phyloP scores from a whole-genome alignment of 108 stramenopile species.

The Skeletonema marinoi region DNA sequence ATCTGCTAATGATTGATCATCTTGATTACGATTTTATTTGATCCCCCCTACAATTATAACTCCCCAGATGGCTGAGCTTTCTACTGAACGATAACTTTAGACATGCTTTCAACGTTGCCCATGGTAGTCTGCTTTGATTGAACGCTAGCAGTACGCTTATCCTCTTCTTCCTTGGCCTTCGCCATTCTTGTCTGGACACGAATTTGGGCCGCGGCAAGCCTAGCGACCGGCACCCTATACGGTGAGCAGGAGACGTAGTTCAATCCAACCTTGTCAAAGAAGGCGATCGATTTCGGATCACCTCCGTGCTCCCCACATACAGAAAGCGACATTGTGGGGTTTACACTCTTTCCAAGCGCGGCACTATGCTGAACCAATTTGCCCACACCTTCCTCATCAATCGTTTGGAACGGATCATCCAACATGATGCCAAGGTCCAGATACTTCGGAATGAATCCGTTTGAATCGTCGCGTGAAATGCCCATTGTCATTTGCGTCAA shows the following conservation, averaged over 20 bases:
- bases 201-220: constrained; percentile 76
- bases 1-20: neutral
- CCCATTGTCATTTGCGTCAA: constrained; percentile 90
- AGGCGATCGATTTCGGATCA: constrained; percentile 74
- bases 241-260: constrained; percentile 90
- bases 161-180: constrained; percentile 8
- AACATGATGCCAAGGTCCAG: constrained; percentile 76
- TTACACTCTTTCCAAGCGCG: constrained; percentile 54
- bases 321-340: constrained; percentile 66
- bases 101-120: neutral
- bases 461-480: constrained; percentile 87
- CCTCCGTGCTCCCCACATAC: constrained; percentile 92
- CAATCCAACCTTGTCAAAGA: constrained; percentile 76
- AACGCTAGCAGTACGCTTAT: neutral
- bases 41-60: neutral
- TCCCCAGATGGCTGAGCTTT: neutral
- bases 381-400: constrained; percentile 86
- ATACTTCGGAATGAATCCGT: constrained; percentile 82
- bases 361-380: constrained; percentile 65
- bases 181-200: constrained; percentile 47
- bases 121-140: neutral
- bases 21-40: neutral
- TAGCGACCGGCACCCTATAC: constrained; percentile 86
- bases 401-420: constrained; percentile 85
- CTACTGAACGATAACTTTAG: neutral